phyloP scores from a whole-genome alignment of 257 asterid species.

The Rehmannia glutinosa region DNA sequence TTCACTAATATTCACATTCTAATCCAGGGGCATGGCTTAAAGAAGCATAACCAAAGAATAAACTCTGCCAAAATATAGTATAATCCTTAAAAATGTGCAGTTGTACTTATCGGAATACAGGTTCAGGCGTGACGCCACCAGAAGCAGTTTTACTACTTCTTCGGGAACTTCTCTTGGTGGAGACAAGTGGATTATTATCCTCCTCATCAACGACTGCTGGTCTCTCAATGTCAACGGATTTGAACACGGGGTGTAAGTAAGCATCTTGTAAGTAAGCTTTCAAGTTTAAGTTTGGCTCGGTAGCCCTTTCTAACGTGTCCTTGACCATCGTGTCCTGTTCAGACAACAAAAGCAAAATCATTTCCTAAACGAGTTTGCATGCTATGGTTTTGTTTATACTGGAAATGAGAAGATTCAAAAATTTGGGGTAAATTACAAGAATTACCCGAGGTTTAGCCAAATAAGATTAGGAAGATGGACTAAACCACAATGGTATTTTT shows the following conservation, averaged over 20 bases:
- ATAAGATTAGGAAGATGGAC: too few species aligned
- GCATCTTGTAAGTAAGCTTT: conserved; percentile 56
- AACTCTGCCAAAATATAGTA: neutral
- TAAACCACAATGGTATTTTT: too few species aligned
- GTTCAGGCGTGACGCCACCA: conserved; percentile 30
- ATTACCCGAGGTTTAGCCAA: too few species aligned
- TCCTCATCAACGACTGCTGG: conserved; percentile 35
- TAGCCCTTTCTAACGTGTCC: conserved; percentile 66
- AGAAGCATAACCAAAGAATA: conserved; percentile 7
- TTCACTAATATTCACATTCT: conserved; percentile 21
- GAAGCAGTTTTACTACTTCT: conserved; percentile 36
- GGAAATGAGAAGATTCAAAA: neutral
- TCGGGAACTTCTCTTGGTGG: conserved; percentile 53
- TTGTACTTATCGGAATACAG: neutral
- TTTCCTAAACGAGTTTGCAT: neutral
- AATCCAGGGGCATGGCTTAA: conserved; percentile 10
- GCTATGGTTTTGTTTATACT: neutral
- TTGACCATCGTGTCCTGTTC: conserved; percentile 69
- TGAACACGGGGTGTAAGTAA: conserved; percentile 59
- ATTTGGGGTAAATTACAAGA: too few species aligned
- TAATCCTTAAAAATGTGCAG: neutral
- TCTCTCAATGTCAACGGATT: conserved; percentile 34
- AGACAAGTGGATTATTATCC: conserved; percentile 48
- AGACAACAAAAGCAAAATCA: neutral
- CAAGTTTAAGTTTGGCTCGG: conserved; percentile 62